Conservation (phyloP, 345 rosid species). For the Abelmoschus esculentus region DNA sequence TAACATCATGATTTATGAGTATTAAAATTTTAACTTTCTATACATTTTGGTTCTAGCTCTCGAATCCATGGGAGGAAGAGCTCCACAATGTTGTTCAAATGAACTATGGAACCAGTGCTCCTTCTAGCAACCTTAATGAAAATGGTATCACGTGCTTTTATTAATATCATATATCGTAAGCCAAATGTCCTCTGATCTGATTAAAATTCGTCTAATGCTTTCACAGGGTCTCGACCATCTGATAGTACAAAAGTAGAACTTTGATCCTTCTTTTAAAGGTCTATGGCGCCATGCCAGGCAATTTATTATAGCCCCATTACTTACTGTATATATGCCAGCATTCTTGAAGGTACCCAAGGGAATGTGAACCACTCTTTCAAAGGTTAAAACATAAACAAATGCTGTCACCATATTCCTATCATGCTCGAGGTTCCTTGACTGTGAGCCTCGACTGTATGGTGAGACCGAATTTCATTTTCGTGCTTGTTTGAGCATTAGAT, state of each 20-base stretch:
- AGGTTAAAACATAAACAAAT: not conserved
- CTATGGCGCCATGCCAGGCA: not conserved
- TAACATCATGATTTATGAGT: not conserved
- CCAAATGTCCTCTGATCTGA: constrained; percentile 5
- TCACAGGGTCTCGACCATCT: constrained; percentile 36
- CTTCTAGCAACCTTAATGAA: constrained; percentile 42
- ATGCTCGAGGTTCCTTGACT: not conserved
- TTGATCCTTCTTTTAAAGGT: constrained; percentile 19
- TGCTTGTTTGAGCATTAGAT: constrained; percentile 7
- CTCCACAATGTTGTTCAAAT: constrained; percentile 74
- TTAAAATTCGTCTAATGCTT: not conserved
- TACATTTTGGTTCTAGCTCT: constrained; percentile 29
- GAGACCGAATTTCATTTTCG: constrained; percentile 9
- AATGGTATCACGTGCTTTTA: constrained; percentile 31
- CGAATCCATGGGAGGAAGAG: constrained; percentile 75
- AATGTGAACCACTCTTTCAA: not conserved
- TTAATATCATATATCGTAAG: not conserved
- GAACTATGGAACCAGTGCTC: constrained; percentile 49
- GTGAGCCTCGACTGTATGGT: not conserved
- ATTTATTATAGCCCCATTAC: not conserved
- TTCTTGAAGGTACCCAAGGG: constrained; percentile 1
- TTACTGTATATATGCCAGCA: not conserved
- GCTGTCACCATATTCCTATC: not conserved
- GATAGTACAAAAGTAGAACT: constrained; percentile 47
- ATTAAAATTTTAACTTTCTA: not conserved